These are phyloP conservation scores for Starmera stellimalicola DNA, from an alignment of 1,139 yeast species.

Conservation along the genomic window DNA sequence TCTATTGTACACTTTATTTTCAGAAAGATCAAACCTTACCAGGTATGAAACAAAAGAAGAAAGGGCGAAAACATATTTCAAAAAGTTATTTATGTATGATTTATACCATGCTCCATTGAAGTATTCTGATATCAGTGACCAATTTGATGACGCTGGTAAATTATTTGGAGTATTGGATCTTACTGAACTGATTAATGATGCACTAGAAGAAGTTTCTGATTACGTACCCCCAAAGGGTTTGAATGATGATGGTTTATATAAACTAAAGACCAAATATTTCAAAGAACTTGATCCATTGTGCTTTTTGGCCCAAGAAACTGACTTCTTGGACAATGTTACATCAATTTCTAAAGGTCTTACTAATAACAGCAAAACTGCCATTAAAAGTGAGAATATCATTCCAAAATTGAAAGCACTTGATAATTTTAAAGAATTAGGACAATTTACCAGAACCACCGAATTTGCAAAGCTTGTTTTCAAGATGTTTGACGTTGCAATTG, in stretches of 20 bases:
- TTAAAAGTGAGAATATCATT: constrained; percentile 25
- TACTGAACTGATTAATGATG: constrained; percentile 22
- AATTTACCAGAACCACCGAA: constrained; percentile 38
- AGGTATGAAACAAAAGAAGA: constrained; percentile 21
- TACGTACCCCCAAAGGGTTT: constrained; percentile 45
- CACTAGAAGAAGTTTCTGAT: constrained; percentile 36
- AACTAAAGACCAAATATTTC: constrained; percentile 37
- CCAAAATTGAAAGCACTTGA: constrained; percentile 29
- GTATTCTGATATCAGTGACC: constrained; percentile 36
- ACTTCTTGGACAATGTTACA: constrained; percentile 33
- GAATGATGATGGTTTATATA: constrained; percentile 48
- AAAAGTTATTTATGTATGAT: constrained; percentile 33
- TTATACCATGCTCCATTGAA: constrained; percentile 46
- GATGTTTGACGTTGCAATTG: constrained; percentile 41
- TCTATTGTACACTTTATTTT: constrained; percentile 46
- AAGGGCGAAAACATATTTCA: constrained; percentile 21
- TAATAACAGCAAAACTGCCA: constrained; percentile 31
- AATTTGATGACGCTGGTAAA: constrained; percentile 28
- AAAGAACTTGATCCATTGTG: constrained; percentile 30
- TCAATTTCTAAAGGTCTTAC: constrained; percentile 21
- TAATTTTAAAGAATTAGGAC: constrained; percentile 31
- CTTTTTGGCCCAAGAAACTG: constrained; percentile 22
- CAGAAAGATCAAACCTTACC: constrained; percentile 43
- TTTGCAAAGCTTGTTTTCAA: constrained; percentile 53
- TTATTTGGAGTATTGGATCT: constrained; percentile 24